phyloP scores from a whole-genome alignment of 129 eudicot genomes.

The Helichrysum umbraculigerum region DNA sequence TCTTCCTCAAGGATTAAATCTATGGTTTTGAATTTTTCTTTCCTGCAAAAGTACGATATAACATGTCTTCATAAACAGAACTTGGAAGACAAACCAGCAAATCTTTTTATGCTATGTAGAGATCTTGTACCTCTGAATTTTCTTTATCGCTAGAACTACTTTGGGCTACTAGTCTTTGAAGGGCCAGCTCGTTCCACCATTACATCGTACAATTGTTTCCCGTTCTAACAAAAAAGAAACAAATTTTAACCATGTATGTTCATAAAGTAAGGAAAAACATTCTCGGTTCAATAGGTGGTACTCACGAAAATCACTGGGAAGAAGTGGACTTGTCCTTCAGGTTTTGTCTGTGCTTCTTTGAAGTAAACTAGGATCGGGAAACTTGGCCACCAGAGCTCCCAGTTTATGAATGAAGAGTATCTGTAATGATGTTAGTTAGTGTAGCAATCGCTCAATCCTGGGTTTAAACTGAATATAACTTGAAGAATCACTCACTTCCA shows the following conservation, averaged over 20 bases:
- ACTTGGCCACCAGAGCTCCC: constrained; percentile 99
- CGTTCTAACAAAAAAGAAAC: constrained; percentile 51
- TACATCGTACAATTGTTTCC: constrained; percentile 83
- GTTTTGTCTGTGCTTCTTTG: constrained; percentile 89
- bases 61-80: not conserved
- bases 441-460: constrained; percentile 2
- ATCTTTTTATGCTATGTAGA: not conserved
- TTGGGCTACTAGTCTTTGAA: constrained; percentile 87
- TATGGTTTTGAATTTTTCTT: not conserved
- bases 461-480: not conserved
- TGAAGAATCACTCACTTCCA: constrained; percentile 74
- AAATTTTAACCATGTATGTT: not conserved
- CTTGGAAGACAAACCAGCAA: not conserved
- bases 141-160: constrained; percentile 20
- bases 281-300: not conserved
- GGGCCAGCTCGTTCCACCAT: constrained; percentile 97
- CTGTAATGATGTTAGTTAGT: constrained; percentile 35
- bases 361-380: constrained; percentile 94
- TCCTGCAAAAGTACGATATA: not conserved
- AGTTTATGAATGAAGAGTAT: constrained; percentile 87
- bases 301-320: constrained; percentile 92
- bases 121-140: not conserved
- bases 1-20: not conserved
- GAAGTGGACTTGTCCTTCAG: constrained; percentile 94
- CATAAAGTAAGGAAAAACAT: not conserved